A percentile compares a stretch with the other conserved stretches of the same genome.
phyloP scores from a whole-genome alignment of 2,329 filamentous ascomycete species.

The Penicillium sclerotiorum region DNA sequence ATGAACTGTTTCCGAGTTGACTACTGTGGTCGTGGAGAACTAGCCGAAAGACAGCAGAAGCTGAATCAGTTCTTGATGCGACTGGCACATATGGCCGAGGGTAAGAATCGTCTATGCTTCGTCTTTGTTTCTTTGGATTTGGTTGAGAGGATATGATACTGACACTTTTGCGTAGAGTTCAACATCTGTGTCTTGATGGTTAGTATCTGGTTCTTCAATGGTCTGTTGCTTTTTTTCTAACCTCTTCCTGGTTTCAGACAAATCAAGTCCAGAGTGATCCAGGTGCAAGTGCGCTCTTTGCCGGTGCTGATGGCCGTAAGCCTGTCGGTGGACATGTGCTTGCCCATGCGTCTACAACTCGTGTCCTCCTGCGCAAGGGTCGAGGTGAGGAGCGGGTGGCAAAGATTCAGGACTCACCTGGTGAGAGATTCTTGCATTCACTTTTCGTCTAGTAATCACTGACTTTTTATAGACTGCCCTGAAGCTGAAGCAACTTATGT shows the following conservation, averaged over 20 bases:
- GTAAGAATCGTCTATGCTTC: constrained; percentile 32
- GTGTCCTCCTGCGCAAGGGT: constrained; percentile 68
- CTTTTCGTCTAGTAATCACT: constrained; percentile 13
- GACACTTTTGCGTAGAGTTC: constrained; percentile 56
- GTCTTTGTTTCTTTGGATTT: not conserved
- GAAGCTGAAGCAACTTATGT: constrained; percentile 71
- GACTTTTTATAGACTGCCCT: constrained; percentile 58
- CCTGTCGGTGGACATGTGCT: constrained; percentile 69
- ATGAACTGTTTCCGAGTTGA: constrained; percentile 71
- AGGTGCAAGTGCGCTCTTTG: constrained; percentile 68
- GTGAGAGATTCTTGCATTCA: constrained; percentile 37
- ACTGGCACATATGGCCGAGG: constrained; percentile 66
- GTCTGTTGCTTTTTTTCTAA: not conserved
- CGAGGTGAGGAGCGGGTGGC: constrained; percentile 70
- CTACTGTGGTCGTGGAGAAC: constrained; percentile 67
- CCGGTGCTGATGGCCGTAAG: constrained; percentile 68
- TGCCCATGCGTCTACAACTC: constrained; percentile 68
- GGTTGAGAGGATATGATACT: not conserved
- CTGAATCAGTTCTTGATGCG: constrained; percentile 67
- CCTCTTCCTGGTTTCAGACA: constrained; percentile 48
- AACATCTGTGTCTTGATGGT: constrained; percentile 68
- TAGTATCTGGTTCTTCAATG: constrained; percentile 14
- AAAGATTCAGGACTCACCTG: constrained; percentile 68
- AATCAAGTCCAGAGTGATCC: constrained; percentile 74
- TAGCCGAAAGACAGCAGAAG: constrained; percentile 69